Conservation (phyloP, 331 rosid species). For the Pyracantha coccinea region DNA sequence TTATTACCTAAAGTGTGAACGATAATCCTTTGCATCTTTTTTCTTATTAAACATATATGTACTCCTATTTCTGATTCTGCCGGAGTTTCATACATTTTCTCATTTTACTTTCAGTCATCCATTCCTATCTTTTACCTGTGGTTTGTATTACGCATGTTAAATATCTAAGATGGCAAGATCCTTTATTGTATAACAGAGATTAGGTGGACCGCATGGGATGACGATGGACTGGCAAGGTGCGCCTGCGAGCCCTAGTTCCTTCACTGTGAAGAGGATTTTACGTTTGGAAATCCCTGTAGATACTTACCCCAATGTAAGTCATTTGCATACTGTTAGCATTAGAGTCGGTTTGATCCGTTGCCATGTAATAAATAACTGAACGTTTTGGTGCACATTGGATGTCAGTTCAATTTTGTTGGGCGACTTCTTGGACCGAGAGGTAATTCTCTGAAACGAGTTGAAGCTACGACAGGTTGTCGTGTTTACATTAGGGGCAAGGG, state of each 20-base stretch:
- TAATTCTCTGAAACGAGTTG: slow-evolving; percentile 92
- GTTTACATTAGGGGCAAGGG: slow-evolving; percentile 94
- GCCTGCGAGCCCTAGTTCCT: slow-evolving; percentile 93
- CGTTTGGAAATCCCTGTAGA: slow-evolving; percentile 96
- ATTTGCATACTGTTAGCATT: not conserved
- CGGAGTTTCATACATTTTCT: too few relatives aligned
- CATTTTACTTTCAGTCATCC: not conserved
- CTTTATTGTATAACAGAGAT: slow-evolving; percentile 45
- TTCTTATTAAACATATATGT: too few relatives aligned
- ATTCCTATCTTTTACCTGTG: not conserved
- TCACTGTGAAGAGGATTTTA: slow-evolving; percentile 81
- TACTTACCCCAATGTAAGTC: slow-evolving; percentile 80
- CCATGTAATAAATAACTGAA: slow-evolving; percentile 14
- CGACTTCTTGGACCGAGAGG: slow-evolving; percentile 98
- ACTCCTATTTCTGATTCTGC: not conserved
- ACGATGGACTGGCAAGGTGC: slow-evolving; percentile 99
- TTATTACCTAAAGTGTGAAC: too few relatives aligned
- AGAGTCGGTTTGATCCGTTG: slow-evolving; percentile 7
- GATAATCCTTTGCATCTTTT: too few relatives aligned
- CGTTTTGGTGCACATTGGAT: slow-evolving; percentile 3
- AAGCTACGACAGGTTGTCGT: slow-evolving; percentile 94
- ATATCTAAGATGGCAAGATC: not conserved
- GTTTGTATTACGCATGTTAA: not conserved
- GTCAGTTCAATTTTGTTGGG: slow-evolving; percentile 93
- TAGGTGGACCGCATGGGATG: slow-evolving; percentile 79